These are phyloP conservation scores for Ceratocystis cacaofunesta DNA, from an alignment of 2,329 filamentous ascomycete genomes.

Conservation along the genomic window DNA sequence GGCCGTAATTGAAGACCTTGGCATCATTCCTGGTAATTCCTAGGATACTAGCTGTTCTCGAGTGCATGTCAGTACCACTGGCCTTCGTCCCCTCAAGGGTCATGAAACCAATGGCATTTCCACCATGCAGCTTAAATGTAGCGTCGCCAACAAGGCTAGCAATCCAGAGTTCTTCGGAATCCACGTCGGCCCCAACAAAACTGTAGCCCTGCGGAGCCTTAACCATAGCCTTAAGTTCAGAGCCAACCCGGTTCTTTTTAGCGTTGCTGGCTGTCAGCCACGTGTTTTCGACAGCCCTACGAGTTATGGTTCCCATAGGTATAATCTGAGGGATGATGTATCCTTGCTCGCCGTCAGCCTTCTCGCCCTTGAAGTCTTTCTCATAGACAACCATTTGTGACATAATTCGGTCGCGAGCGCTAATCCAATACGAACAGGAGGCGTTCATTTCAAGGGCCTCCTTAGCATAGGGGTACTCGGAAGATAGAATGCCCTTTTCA, in stretches of 20 bases:
- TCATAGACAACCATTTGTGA: constrained; percentile 92
- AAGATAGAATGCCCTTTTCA: constrained; percentile 74
- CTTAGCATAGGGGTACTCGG: constrained; percentile 78
- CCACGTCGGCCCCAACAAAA: constrained; percentile 94
- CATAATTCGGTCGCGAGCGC: constrained; percentile 79
- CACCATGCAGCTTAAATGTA: constrained; percentile 86
- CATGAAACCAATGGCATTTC: constrained; percentile 98
- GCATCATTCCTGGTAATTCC: constrained; percentile 91
- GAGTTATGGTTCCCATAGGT: constrained; percentile 94
- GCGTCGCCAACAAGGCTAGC: constrained; percentile 89
- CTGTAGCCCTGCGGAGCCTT: constrained; percentile 77
- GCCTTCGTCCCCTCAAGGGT: constrained; percentile 92
- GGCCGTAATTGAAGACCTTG: constrained; percentile 97
- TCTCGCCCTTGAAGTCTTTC: constrained; percentile 32
- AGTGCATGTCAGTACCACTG: constrained; percentile 86
- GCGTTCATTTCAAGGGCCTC: constrained; percentile 97
- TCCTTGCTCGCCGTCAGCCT: constrained; percentile 31
- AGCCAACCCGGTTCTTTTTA: constrained; percentile 88
- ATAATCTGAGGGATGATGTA: constrained; percentile 93
- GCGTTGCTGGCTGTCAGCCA: constrained; percentile 98
- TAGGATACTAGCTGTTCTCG: constrained; percentile 77
- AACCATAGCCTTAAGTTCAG: constrained; percentile 94
- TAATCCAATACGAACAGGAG: constrained; percentile 98
- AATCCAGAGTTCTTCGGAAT: constrained; percentile 96
- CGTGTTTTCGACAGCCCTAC: constrained; percentile 88